A percentile compares a stretch with the other conserved stretches of the same genome.
Conservation (phyloP, 176 grass and related monocot genomes). For the Oryza longistaminata region DNA sequence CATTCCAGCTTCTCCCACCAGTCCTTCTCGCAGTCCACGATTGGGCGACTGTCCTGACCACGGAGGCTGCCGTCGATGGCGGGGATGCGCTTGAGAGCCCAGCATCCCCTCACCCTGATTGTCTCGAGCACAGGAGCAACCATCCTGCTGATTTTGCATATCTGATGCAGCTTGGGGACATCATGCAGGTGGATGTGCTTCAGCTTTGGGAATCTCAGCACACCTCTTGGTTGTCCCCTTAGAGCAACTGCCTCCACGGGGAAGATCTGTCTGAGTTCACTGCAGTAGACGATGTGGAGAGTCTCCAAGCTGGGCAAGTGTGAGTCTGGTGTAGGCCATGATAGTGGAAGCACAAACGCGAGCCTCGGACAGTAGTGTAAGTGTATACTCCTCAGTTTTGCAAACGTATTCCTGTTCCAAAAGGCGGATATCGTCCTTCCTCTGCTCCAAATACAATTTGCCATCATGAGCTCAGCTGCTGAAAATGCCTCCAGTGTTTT, state of each 20-base stretch:
- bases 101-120: neutral
- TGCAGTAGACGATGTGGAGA: neutral
- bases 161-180: neutral
- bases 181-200: constrained; percentile 20
- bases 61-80: accelerated
- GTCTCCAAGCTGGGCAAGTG: neutral
- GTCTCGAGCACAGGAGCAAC: neutral
- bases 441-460: neutral
- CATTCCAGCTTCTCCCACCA: constrained; percentile 19
- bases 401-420: accelerated
- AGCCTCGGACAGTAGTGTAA: neutral
- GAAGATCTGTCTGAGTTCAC: neutral
- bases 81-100: neutral
- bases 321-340: accelerated
- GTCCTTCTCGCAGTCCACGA: constrained; percentile 25
- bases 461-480: neutral
- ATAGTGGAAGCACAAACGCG: neutral
- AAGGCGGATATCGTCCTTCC: accelerated
- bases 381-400: neutral
- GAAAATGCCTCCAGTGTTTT: accelerated
- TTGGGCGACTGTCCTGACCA: accelerated
- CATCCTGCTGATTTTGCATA: neutral
- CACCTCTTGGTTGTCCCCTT: accelerated
- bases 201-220: neutral
- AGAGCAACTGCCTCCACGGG: neutral